These are phyloP conservation scores for Huntiella omanensis DNA, from an alignment of 2,329 filamentous ascomycete species.

Conservation along the genomic window DNA sequence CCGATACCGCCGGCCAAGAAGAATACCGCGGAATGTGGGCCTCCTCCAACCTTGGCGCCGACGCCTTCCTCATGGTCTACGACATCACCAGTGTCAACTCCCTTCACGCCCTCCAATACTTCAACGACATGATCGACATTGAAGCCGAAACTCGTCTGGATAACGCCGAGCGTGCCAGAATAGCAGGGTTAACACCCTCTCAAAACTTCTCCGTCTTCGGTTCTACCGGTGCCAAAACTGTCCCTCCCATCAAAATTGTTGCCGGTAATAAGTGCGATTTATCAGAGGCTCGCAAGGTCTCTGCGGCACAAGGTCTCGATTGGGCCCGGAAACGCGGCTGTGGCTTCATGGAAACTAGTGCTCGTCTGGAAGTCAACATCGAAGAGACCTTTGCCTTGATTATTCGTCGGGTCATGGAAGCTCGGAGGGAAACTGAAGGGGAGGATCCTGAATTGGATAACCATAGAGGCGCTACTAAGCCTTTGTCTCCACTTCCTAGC, in stretches of 20 bases:
- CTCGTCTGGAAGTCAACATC: constrained; percentile 68
- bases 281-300: constrained; percentile 47
- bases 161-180: constrained; percentile 34
- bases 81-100: constrained; percentile 58
- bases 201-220: constrained; percentile 16
- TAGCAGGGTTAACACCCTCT: constrained; percentile 21
- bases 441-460: constrained; percentile 22
- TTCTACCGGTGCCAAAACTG: constrained; percentile 27
- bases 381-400: constrained; percentile 71
- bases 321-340: constrained; percentile 57
- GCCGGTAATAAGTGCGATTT: constrained; percentile 78
- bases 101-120: constrained; percentile 55
- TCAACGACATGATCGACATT: constrained; percentile 70
- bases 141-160: constrained; percentile 53
- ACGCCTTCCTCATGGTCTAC: constrained; percentile 75
- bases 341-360: constrained; percentile 82
- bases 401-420: constrained; percentile 41
- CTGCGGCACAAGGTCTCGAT: constrained; percentile 52
- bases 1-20: constrained; percentile 76
- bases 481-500: constrained; percentile 32
- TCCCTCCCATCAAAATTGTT: constrained; percentile 62
- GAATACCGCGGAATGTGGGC: constrained; percentile 82
- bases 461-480: constrained; percentile 37
- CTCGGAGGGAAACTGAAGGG: constrained; percentile 29
- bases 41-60: constrained; percentile 55